Percentiles rank a stretch among this genome's conserved stretches.
These are phyloP conservation scores for Trypanosoma vivax DNA, from an alignment of 208 protist genomes.

Conservation along the genomic window DNA sequence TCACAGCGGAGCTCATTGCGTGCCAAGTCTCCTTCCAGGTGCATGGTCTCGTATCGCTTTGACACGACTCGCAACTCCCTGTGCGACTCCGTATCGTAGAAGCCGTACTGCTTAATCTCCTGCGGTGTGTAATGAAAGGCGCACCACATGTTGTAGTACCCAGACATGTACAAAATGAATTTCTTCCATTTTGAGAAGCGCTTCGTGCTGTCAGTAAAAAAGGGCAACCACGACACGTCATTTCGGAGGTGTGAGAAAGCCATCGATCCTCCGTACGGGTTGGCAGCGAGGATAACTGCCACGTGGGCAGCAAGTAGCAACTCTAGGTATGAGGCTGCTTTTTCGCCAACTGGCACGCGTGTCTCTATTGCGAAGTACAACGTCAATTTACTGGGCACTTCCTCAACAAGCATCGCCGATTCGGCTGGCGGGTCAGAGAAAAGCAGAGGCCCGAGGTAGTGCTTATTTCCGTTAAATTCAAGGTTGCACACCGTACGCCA, in stretches of 20 bases:
- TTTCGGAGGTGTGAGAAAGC: constrained; percentile 65
- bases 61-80: not conserved
- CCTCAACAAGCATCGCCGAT: constrained; percentile 38
- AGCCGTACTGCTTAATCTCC: not conserved
- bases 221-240: constrained; percentile 55
- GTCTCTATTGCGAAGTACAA: constrained; percentile 32
- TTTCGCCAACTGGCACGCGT: constrained; percentile 12
- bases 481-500: constrained; percentile 9
- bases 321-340: constrained; percentile 36
- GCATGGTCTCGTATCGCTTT: not conserved
- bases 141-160: constrained; percentile 40
- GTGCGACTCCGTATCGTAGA: not conserved
- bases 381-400: constrained; percentile 24
- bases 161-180: constrained; percentile 33
- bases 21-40: not conserved
- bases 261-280: constrained; percentile 54
- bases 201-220: constrained; percentile 38
- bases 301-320: constrained; percentile 69
- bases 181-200: constrained; percentile 56
- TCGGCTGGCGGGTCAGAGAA: constrained; percentile 5
- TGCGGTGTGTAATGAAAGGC: constrained; percentile 30
- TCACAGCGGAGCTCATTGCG: not conserved
- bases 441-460: constrained; percentile 31
- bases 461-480: constrained; percentile 6
- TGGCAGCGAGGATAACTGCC: constrained; percentile 53